These are phyloP conservation scores for Phlyctochytrium bullatum DNA, from an alignment of 192 early-diverging fungal genomes.

Conservation along the genomic window DNA sequence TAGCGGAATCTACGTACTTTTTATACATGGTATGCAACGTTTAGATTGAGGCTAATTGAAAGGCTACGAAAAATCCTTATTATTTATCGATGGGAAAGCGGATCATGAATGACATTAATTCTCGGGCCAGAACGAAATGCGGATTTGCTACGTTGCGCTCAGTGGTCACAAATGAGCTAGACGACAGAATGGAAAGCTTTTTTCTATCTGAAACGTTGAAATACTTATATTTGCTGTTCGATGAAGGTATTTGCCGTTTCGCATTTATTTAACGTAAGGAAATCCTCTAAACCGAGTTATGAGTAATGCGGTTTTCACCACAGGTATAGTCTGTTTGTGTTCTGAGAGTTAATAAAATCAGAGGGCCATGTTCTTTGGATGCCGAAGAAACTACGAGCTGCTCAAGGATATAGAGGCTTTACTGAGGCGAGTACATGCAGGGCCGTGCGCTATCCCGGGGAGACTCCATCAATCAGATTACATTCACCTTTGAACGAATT, in stretches of 20 bases:
- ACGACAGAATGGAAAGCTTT: constrained; percentile 95
- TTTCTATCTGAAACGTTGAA: constrained; percentile 92
- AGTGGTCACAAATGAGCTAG: constrained; percentile 59
- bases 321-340: constrained; percentile 40
- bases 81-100: constrained; percentile 89
- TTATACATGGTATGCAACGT: constrained; percentile 58
- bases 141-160: constrained; percentile 76
- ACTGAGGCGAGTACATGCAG: too few species aligned
- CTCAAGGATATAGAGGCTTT: too few species aligned
- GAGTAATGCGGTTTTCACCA: constrained; percentile 85
- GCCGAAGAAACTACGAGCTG: constrained; percentile 1
- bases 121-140: constrained; percentile 65
- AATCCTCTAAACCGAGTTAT: constrained; percentile 69
- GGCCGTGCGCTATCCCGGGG: background rate
- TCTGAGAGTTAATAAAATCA: background rate
- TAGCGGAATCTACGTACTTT: constrained; percentile 92
- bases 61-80: constrained; percentile 86
- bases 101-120: constrained; percentile 78
- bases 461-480: background rate
- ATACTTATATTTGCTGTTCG: constrained; percentile 96
- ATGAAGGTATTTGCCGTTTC: constrained; percentile 51
- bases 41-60: background rate
- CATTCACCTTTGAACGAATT: constrained; percentile 1
- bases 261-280: constrained; percentile 34
- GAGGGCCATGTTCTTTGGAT: constrained; percentile 25